These are phyloP conservation scores for Fusarium piperis DNA, from an alignment of 2,329 filamentous ascomycete genomes.

Conservation along the genomic window DNA sequence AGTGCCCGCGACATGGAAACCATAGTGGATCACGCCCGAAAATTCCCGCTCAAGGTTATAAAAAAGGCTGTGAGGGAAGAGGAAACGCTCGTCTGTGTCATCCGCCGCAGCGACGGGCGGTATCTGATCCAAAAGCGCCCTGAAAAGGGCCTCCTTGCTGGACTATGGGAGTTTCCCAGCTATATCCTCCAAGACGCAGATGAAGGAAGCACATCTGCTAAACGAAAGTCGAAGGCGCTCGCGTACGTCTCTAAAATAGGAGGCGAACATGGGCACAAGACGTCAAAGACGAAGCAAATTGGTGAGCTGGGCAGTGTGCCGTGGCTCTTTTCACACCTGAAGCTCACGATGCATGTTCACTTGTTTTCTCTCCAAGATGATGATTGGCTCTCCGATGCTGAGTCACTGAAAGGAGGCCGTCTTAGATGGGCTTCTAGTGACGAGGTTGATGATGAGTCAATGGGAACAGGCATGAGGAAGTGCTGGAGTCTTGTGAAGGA, in stretches of 20 bases:
- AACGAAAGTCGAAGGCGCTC: slow-evolving; percentile 50
- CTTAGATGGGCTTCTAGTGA: slow-evolving; percentile 50
- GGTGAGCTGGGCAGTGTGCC: slow-evolving; percentile 62
- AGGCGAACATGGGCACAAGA: slow-evolving; percentile 4
- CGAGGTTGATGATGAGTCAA: slow-evolving; percentile 60
- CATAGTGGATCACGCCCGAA: slow-evolving; percentile 57
- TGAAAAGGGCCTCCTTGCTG: slow-evolving; percentile 63
- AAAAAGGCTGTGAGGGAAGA: slow-evolving; percentile 64
- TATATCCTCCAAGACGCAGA: slow-evolving; percentile 43
- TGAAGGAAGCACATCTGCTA: slow-evolving; percentile 39
- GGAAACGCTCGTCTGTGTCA: slow-evolving; percentile 63
- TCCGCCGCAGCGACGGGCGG: slow-evolving; percentile 54
- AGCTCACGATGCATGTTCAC: slow-evolving; percentile 67
- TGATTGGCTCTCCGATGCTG: not conserved
- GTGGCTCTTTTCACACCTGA: slow-evolving; percentile 67
- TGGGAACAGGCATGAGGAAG: slow-evolving; percentile 68
- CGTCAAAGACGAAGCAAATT: slow-evolving; percentile 40
- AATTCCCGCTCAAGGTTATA: slow-evolving; percentile 60
- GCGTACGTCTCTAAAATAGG: slow-evolving; percentile 47
- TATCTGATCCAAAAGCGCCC: slow-evolving; percentile 63
- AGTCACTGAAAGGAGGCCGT: slow-evolving; percentile 27
- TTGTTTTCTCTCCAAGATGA: slow-evolving; percentile 52
- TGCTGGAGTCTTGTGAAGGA: slow-evolving; percentile 60
- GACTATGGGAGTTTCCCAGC: slow-evolving; percentile 67
- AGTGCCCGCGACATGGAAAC: slow-evolving; percentile 43